Percentiles rank a stretch among this genome's conserved stretches.
phyloP scores from a whole-genome alignment of 2,329 filamentous ascomycete genomes.

The Raffaelea arxii region DNA sequence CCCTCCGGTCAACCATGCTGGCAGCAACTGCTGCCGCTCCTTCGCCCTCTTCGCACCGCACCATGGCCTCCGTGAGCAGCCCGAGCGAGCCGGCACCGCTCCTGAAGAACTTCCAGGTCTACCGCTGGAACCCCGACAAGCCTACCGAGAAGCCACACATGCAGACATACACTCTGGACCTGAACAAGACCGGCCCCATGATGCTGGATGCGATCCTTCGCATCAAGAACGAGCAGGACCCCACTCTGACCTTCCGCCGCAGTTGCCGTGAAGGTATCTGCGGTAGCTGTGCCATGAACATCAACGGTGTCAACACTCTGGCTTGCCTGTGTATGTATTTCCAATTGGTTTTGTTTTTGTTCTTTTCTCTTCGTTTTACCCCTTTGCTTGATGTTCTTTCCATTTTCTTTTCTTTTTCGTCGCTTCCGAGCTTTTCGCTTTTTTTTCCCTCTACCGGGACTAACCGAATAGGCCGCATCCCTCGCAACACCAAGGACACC shows the following conservation, averaged over 20 bases:
- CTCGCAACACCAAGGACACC: constrained; percentile 72
- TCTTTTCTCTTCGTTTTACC: background rate
- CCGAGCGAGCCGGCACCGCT: constrained; percentile 45
- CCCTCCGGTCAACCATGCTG: constrained; percentile 24
- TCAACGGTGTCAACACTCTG: constrained; percentile 95
- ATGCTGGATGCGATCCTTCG: constrained; percentile 91
- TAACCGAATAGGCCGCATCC: constrained; percentile 70
- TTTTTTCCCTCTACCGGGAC: background rate
- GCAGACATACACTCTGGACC: constrained; percentile 88
- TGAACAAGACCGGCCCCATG: constrained; percentile 99
- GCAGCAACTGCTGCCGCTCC: constrained; percentile 20
- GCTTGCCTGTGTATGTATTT: constrained; percentile 85
- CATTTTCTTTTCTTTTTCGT: background rate
- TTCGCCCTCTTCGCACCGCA: constrained; percentile 20
- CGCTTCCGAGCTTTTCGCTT: background rate
- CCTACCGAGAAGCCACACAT: constrained; percentile 89
- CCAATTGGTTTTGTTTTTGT: background rate
- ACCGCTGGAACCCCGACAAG: constrained; percentile 95
- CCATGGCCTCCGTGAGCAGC: constrained; percentile 42
- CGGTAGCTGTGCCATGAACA: constrained; percentile 99
- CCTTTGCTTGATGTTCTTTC: background rate
- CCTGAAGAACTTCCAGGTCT: constrained; percentile 95
- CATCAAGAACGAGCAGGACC: constrained; percentile 98
- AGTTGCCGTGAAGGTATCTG: constrained; percentile 98
- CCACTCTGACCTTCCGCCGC: constrained; percentile 89